Evolutionary conservation across 495 filamentous ascomycete species (phyloP).

Genomic region (Parmelia sp.): DNA sequence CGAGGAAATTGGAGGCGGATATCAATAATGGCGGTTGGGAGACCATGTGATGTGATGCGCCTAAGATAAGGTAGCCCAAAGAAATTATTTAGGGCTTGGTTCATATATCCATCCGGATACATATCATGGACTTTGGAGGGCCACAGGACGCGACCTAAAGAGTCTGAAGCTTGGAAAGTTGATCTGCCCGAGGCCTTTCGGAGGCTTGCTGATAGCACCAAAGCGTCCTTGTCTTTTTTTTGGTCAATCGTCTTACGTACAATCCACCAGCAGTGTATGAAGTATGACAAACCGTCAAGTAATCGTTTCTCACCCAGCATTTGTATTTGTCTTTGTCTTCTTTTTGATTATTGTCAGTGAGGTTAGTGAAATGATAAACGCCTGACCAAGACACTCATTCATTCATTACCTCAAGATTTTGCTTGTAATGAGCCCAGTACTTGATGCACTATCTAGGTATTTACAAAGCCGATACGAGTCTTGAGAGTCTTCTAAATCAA

Average conservation of each 20-base stretch:
- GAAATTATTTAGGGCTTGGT: too few relatives aligned
- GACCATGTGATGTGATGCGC: constrained; percentile 47
- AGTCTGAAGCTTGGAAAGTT: background rate
- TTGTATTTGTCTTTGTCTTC: background rate
- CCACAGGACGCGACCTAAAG: constrained; percentile 38
- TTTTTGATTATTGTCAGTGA: background rate
- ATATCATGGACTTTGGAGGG: constrained; percentile 96
- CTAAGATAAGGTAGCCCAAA: background rate
- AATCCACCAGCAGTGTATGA: background rate
- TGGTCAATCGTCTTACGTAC: background rate
- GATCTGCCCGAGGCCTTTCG: background rate
- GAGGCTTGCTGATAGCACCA: background rate
- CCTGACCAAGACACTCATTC: background rate
- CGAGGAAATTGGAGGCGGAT: constrained; percentile 83
- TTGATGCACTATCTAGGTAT: background rate
- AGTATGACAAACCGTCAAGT: background rate
- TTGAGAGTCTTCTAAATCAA: background rate
- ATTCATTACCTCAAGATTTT: background rate
- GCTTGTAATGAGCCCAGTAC: background rate
- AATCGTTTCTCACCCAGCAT: background rate
- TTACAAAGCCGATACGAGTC: background rate
- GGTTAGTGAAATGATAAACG: background rate
- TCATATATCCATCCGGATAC: constrained; percentile 52
- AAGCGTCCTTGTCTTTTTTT: background rate
- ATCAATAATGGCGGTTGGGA: constrained; percentile 98